These are phyloP conservation scores for Sapria himalayana DNA, from an alignment of 345 rosid genomes.

Conservation along the genomic window DNA sequence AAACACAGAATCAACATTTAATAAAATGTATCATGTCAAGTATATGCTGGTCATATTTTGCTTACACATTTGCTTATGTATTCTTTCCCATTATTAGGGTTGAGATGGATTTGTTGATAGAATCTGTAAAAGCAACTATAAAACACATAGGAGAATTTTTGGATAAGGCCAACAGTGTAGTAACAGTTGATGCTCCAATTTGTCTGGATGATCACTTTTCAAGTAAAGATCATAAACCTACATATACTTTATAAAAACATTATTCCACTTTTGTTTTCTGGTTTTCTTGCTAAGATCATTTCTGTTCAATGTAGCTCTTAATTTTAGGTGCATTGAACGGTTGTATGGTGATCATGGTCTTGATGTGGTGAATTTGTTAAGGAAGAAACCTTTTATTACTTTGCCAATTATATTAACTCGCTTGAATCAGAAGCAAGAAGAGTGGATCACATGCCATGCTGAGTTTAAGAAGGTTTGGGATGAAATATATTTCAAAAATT, in stretches of 20 bases:
- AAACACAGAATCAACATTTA: no score
- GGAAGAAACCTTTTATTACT: constrained; percentile 70
- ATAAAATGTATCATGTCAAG: no score
- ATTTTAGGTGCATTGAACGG: constrained; percentile 88
- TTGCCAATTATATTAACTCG: constrained; percentile 85
- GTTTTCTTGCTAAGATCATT: constrained; percentile 8
- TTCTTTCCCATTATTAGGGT: constrained; percentile 37
- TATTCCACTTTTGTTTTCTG: no score
- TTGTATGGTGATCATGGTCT: constrained; percentile 95
- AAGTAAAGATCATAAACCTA: no score
- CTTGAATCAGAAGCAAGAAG: constrained; percentile 92
- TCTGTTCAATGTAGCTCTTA: constrained; percentile 37
- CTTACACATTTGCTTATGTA: constrained; percentile 4
- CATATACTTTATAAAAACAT: no score
- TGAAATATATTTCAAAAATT: constrained; percentile 79
- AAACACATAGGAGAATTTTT: constrained; percentile 72
- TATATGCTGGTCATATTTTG: no score
- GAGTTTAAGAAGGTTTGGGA: constrained; percentile 99
- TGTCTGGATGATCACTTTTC: constrained; percentile 62
- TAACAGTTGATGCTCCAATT: constrained; percentile 37
- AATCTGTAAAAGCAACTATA: constrained; percentile 64
- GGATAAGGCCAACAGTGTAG: constrained; percentile 41
- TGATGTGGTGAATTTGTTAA: constrained; percentile 76
- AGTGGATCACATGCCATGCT: constrained; percentile 81
- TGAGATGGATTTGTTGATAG: constrained; percentile 92